A percentile compares a stretch with the other conserved stretches of the same genome.
These are phyloP conservation scores for Hypsizygus marmoreus DNA, from an alignment of 768 basidiomycete genomes.

Conservation along the genomic window DNA sequence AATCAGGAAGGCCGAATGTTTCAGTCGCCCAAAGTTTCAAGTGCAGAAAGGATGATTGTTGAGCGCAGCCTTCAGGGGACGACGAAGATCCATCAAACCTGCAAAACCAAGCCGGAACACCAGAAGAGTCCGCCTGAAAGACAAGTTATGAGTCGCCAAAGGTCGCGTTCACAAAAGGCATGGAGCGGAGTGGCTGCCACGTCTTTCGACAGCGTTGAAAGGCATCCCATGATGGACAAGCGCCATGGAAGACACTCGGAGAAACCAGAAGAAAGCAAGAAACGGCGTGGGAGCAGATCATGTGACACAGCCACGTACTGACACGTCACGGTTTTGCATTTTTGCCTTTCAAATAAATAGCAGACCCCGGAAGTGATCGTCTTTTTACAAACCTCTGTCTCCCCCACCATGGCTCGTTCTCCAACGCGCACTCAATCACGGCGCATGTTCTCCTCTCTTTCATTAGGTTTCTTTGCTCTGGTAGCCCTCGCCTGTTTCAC, in stretches of 20 bases:
- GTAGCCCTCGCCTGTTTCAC: constrained; percentile 73
- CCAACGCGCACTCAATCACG: constrained; percentile 63
- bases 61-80: no score
- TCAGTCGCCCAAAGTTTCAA: no score
- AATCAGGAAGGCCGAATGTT: no score
- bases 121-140: no score
- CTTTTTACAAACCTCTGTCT: constrained; percentile 31
- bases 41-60: no score
- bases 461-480: constrained; percentile 60
- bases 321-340: constrained; percentile 35
- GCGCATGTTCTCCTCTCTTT: constrained; percentile 58
- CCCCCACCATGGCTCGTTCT: constrained; percentile 44
- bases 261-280: neutral
- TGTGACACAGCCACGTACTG: constrained; percentile 41
- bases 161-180: no score
- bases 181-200: neutral
- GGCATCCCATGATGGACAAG: neutral
- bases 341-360: constrained; percentile 31
- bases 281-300: constrained; percentile 19
- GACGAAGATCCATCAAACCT: no score
- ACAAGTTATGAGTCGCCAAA: no score
- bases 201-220: neutral
- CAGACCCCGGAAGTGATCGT: constrained; percentile 6
- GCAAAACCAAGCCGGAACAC: no score
- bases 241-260: constrained; percentile 5